A percentile compares a stretch with the other conserved stretches of the same genome.
Conservation (phyloP, 805 yeast species). For the Lipomyces mesembrius region DNA sequence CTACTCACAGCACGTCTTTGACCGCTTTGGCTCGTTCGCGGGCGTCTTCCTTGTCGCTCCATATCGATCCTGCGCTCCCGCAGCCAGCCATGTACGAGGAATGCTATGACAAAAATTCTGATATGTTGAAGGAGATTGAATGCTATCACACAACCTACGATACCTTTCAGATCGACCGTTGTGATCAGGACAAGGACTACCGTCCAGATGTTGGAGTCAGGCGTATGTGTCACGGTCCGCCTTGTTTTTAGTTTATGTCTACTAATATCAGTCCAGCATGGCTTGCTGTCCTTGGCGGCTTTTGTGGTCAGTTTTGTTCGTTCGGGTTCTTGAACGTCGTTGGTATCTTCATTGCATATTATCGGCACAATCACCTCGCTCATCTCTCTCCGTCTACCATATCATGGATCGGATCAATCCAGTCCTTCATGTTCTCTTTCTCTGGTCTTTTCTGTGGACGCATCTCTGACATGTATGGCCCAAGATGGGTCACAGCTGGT, state of each 20-base stretch:
- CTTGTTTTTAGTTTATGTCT: background rate
- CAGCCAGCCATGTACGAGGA: background rate
- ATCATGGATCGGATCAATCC: constrained; percentile 37
- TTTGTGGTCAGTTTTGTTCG: constrained; percentile 59
- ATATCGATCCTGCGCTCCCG: background rate
- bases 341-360: constrained; percentile 33
- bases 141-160: constrained; percentile 13
- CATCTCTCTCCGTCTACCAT: constrained; percentile 23
- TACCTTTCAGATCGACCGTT: constrained; percentile 16
- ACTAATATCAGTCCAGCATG: constrained; percentile 46
- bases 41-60: background rate
- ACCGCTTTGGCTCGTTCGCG: background rate
- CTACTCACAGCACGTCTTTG: background rate
- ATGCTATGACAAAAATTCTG: background rate
- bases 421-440: constrained; percentile 24
- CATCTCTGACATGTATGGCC: constrained; percentile 35
- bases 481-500: constrained; percentile 37
- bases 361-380: constrained; percentile 29
- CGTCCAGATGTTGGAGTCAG: constrained; percentile 24
- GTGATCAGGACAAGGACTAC: background rate
- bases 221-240: constrained; percentile 12
- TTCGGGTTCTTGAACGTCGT: constrained; percentile 55
- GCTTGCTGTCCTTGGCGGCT: constrained; percentile 58
- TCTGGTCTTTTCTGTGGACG: constrained; percentile 34
- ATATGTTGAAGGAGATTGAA: background rate